These are phyloP conservation scores for Naganishia sp. DNA, from an alignment of 1,284 basidiomycete species.

Conservation along the genomic window DNA sequence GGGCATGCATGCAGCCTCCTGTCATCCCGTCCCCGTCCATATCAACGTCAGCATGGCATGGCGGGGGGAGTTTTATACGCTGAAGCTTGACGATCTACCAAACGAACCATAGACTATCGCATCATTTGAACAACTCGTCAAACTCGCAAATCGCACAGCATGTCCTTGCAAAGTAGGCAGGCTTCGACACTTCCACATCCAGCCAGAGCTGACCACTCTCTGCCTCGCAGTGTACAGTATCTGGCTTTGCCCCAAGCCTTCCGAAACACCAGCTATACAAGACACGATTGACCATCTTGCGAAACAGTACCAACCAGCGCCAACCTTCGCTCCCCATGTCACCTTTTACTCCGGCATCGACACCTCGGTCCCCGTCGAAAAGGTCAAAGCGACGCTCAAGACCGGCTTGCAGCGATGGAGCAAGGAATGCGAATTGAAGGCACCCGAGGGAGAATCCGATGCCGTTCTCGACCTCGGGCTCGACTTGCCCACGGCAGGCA, in stretches of 20 bases:
- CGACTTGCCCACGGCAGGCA: constrained; percentile 16
- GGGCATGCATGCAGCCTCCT: not conserved
- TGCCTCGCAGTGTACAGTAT: constrained; percentile 15
- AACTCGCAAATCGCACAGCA: no score
- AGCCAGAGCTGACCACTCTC: not conserved
- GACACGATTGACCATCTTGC: constrained; percentile 15
- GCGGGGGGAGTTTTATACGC: not conserved
- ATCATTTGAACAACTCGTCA: not conserved
- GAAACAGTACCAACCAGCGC: constrained; percentile 1
- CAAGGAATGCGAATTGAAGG: constrained; percentile 10
- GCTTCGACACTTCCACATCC: not conserved
- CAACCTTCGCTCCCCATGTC: constrained; percentile 19
- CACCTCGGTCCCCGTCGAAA: constrained; percentile 10
- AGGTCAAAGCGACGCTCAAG: constrained; percentile 22
- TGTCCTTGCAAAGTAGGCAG: constrained; percentile 5
- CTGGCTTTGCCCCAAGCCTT: constrained; percentile 14
- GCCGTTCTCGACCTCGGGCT: constrained; percentile 6
- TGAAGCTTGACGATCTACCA: not conserved
- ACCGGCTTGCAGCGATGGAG: constrained; percentile 8
- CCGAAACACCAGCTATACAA: not conserved
- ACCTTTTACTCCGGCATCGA: constrained; percentile 23
- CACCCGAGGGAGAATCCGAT: not conserved
- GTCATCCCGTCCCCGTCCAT: not conserved
- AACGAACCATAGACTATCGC: not conserved
- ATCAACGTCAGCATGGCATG: not conserved